Evolutionary conservation across 2,329 filamentous ascomycete genomes (phyloP), one percentile per base, ranked within the genome.

Genomic region (Paecilomyces formosus): DNA sequence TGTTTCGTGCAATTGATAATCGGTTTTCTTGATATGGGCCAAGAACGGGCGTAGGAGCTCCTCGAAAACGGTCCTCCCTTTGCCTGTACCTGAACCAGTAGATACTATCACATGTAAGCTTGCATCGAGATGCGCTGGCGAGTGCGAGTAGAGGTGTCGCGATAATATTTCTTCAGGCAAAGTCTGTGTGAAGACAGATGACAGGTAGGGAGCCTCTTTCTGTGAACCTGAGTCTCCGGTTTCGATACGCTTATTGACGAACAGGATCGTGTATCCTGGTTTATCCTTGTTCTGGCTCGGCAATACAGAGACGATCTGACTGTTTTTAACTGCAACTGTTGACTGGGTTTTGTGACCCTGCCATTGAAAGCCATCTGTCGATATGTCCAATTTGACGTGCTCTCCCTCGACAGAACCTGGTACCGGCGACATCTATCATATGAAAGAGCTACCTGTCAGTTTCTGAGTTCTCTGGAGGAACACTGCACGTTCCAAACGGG

Each of bases 51-150:
- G 72, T 15, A 92, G 66, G 0, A 85, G 78, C 3, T 72, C 60
- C 1, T 81, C 68, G 72, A 82, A 89, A 63, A 88, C 85, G 1
- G 66, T 62, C 30, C 75, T 69, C 0, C 88, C 85, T 13, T 78
- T 76, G 1, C 84, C 81, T 1, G 81, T 82, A 13, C 89, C 89
- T 0, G 89, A 89, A 21, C 78, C 77, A 0, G 82, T 85, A 1
- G 88, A 92, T 18, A 92, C 79, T 22, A 92, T 70, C 18, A 91
- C 77, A 64, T 89, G 81, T n/a, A 78, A 60, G 55, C 63, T 65
- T 18, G 55, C 39, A 9, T 39, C 24, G 18, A 72, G 63, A 54
- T 71, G 63, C 39, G 21, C 49, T 7, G 71, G 69, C 30, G 67
- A 45, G 2, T 63, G 59, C 5, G 57, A 53, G 18, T 52, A 62